Percentiles rank a stretch among this genome's conserved stretches.
phyloP scores from a whole-genome alignment of 176 grass and related monocot genomes.

The Zoysia pacifica region DNA sequence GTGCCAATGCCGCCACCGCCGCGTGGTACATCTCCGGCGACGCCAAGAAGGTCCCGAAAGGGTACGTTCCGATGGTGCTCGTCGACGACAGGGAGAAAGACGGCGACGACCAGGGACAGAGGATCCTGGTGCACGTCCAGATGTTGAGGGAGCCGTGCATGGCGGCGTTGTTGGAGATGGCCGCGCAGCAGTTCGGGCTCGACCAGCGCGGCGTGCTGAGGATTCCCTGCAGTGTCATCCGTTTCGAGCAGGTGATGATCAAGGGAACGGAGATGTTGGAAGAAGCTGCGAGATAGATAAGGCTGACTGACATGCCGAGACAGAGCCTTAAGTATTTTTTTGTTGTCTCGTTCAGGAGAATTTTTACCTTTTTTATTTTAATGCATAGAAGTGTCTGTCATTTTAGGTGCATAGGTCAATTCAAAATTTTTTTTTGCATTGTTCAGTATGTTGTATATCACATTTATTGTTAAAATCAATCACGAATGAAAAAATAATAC shows the following conservation, averaged over 20 bases:
- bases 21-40: not conserved
- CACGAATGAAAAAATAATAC: no score
- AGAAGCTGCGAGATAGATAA: no score
- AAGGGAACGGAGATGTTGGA: not conserved
- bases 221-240: slow-evolving; percentile 26
- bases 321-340: no score
- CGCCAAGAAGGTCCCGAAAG: not conserved
- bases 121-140: slow-evolving; percentile 45
- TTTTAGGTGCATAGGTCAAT: no score
- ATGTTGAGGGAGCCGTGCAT: slow-evolving; percentile 52
- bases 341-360: no score
- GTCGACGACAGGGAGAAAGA: not conserved
- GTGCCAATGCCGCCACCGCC: not conserved
- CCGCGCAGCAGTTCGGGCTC: slow-evolving; percentile 49
- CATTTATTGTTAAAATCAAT: no score
- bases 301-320: no score
- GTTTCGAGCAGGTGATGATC: slow-evolving; percentile 37
- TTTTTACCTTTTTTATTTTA: no score
- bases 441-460: no score
- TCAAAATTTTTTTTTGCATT: no score
- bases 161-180: slow-evolving; percentile 40
- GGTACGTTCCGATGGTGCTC: slow-evolving; percentile 29
- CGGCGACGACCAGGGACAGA: slow-evolving; percentile 1
- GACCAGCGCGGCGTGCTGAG: slow-evolving; percentile 45
- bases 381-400: no score